A percentile compares a stretch with the other conserved stretches of the same genome.
These are phyloP conservation scores for Aspergillus brasiliensis DNA, from an alignment of 2,329 filamentous ascomycete genomes.

Conservation along the genomic window DNA sequence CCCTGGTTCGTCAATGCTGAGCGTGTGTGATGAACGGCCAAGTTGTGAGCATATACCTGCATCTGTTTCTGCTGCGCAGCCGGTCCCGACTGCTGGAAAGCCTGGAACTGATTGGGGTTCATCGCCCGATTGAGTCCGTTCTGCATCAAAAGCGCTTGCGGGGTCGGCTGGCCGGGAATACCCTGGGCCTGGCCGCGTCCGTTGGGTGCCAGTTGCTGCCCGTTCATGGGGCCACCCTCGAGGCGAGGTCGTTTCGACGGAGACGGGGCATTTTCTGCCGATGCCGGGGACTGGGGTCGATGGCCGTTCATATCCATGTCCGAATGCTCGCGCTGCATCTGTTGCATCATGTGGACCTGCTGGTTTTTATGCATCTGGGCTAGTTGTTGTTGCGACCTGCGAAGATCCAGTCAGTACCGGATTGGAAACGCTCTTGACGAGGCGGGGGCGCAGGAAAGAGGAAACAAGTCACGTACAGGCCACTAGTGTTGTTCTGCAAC, in stretches of 20 bases:
- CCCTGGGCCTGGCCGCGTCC: conserved; percentile 68
- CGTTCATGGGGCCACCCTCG: conserved; percentile 72
- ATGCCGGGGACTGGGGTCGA: conserved; percentile 77
- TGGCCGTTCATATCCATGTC: conserved; percentile 82
- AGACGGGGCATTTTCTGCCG: conserved; percentile 84
- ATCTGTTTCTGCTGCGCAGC: conserved; percentile 78
- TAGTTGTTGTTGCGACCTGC: conserved; percentile 66
- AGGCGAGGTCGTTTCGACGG: conserved; percentile 88
- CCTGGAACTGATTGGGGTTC: conserved; percentile 74
- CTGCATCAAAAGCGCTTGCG: conserved; percentile 55
- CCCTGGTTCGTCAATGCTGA: conserved; percentile 78
- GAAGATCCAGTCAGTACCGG: conserved; percentile 25
- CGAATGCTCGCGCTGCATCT: conserved; percentile 86
- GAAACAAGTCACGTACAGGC: conserved; percentile 38
- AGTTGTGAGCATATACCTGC: conserved; percentile 81
- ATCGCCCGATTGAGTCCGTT: conserved; percentile 77
- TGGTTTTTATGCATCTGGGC: conserved; percentile 66
- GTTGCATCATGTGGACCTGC: conserved; percentile 64
- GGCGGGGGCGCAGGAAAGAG: conserved; percentile 7
- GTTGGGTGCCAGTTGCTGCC: conserved; percentile 76
- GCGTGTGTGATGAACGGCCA: conserved; percentile 76
- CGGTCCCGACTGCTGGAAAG: conserved; percentile 57
- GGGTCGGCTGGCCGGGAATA: conserved; percentile 68
- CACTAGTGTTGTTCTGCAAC: conserved; percentile 68
- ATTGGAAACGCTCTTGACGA: not conserved